A percentile compares a stretch with the other conserved stretches of the same genome.
Evolutionary conservation across 2,329 filamentous ascomycete genomes (phyloP).

Genomic region (Tolypocladium cylindrosporum): DNA sequence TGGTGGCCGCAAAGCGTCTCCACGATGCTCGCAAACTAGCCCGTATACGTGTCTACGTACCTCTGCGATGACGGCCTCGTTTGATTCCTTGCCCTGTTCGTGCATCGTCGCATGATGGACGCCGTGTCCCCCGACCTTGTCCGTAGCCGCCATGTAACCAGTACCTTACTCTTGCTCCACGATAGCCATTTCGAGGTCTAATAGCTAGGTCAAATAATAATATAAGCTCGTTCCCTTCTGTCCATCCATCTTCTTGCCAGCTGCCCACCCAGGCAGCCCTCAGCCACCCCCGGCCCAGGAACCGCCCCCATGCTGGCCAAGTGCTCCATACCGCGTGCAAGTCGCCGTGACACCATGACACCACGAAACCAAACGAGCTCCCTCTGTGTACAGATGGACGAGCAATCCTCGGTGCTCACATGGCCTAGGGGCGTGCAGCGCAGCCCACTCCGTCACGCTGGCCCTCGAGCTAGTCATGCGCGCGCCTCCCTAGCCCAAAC

Average conservation of each 20-base stretch:
- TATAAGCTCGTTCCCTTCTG: neutral
- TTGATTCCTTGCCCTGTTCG: neutral
- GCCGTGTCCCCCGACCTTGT: no score
- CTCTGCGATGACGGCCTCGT: neutral
- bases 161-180: neutral
- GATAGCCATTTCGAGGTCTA: slow-evolving; percentile 2
- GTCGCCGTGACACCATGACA: neutral
- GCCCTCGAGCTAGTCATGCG: neutral
- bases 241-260: neutral
- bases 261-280: neutral
- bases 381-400: neutral
- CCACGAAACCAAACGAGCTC: neutral
- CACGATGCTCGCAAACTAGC: neutral
- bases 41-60: neutral
- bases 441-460: neutral
- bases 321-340: neutral
- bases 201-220: slow-evolving; percentile 3
- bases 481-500: neutral
- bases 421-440: neutral
- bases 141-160: no score
- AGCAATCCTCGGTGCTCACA: neutral
- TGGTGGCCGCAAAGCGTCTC: neutral
- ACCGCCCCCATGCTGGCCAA: neutral
- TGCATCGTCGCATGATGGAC: neutral
- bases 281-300: neutral